Evolutionary conservation across 805 yeast genomes (phyloP), one percentile per base, ranked within the genome.

Genomic region (Zygotorulaspora chibaensis): DNA sequence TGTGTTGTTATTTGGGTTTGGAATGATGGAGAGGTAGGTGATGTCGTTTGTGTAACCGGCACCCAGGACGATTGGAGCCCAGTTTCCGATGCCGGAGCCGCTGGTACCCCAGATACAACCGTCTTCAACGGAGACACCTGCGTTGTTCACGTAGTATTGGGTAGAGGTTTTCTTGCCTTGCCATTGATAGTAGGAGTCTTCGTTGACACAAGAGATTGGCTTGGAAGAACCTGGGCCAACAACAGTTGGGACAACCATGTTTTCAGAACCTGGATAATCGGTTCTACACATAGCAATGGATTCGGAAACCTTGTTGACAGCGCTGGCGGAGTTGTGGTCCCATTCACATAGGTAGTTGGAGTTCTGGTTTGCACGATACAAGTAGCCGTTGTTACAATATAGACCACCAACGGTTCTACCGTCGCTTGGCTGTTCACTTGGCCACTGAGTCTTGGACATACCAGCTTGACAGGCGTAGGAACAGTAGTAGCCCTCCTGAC

Each of bases 361-460:
- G 68, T 75, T 71, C 35, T 81, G 61, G 80, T 87, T 87, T 54
- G 96, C 71, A 67, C 82, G 84, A 84, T 87, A 81, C 52, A 91
- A 76, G 72, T 80, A 80, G 57, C 98, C 98, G 65, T 72, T 70
- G 68, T 84, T 77, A 79, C 99, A 91, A 60, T 70, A 67, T 60
- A 91, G 79, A 66, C 99, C 99, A 71, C 99, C 99, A 56, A 91
- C 80, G 36, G 97, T 85, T 46, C 84, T 84, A 73, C 98, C 98
- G 67, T 73, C 77, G 45, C 84, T 54, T 46, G 98, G 98, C 75
- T 91, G 99, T 45, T 65, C 55, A 37, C 83, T 70, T 53, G 98
- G 98, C 96, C 95, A 91, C 75, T 91, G 99, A 46, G 97, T 88
- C 81, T 91, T 91, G 62, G 97, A 87, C 96, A 88, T 87, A 79